Evolutionary conservation across 225 moss, liverwort and hornwort species (phyloP).

Genomic region (Asterella californica): DNA sequence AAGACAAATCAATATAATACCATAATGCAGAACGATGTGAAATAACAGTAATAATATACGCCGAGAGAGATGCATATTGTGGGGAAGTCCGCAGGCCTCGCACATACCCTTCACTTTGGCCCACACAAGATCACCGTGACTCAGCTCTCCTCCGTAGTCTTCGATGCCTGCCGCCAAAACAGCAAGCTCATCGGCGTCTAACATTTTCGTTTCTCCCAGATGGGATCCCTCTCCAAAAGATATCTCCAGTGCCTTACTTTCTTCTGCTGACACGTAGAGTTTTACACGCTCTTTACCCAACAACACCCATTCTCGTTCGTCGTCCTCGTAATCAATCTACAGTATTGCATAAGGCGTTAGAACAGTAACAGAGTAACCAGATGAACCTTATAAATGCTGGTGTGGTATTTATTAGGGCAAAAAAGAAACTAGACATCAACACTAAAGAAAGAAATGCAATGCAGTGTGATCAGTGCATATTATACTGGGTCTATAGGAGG

Average conservation of each 20-base stretch:
- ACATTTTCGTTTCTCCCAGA: slow-evolving; percentile 37
- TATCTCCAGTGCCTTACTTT: slow-evolving; percentile 73
- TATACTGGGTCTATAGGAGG: background rate
- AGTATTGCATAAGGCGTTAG: background rate
- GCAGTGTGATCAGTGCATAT: background rate
- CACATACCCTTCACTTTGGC: slow-evolving; percentile 85
- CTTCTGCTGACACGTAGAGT: slow-evolving; percentile 84
- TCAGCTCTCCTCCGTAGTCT: slow-evolving; percentile 56
- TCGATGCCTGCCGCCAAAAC: slow-evolving; percentile 51
- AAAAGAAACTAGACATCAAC: background rate
- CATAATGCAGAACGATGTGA: background rate
- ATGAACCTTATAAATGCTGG: no score
- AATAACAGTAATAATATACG: background rate
- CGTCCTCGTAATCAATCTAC: slow-evolving; percentile 88
- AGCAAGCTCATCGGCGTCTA: slow-evolving; percentile 54
- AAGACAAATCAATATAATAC: background rate
- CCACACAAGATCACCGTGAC: slow-evolving; percentile 94
- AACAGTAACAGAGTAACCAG: background rate
- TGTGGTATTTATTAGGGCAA: no score
- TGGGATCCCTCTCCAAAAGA: slow-evolving; percentile 56
- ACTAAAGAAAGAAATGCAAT: background rate
- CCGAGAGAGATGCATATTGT: background rate
- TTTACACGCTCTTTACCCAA: slow-evolving; percentile 88
- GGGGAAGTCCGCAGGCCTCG: background rate
- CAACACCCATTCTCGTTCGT: slow-evolving; percentile 78